These are phyloP conservation scores for Clarireedia sp. DNA, from an alignment of 2,329 filamentous ascomycete genomes.

Conservation along the genomic window DNA sequence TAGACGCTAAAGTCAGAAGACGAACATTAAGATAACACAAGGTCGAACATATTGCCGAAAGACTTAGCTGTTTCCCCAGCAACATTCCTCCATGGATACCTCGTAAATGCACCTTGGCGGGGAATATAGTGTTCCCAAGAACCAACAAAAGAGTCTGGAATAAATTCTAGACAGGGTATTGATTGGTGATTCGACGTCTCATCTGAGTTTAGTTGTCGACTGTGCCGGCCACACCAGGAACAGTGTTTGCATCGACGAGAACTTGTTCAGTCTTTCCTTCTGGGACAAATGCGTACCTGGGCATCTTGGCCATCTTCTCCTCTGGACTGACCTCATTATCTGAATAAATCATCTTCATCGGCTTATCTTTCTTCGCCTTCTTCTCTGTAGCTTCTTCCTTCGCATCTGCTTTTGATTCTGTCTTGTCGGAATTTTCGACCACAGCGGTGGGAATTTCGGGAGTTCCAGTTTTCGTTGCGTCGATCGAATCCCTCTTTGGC, in stretches of 20 bases:
- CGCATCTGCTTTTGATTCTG: constrained; percentile 27
- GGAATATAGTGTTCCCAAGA: neutral
- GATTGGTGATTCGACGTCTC: neutral
- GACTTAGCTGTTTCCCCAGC: constrained; percentile 24
- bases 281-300: constrained; percentile 64
- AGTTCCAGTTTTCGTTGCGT: constrained; percentile 29
- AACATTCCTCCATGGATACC: constrained; percentile 7
- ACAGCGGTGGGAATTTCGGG: neutral
- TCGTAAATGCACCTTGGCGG: neutral
- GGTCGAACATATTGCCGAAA: constrained; percentile 17
- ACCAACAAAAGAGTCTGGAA: neutral
- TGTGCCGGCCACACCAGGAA: constrained; percentile 21
- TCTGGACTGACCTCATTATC: constrained; percentile 76
- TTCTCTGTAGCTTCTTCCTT: constrained; percentile 46
- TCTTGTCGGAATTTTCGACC: constrained; percentile 24
- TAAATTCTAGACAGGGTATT: neutral
- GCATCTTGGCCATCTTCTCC: constrained; percentile 76
- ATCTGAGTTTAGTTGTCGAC: constrained; percentile 14
- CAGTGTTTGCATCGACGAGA: constrained; percentile 21
- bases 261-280: constrained; percentile 30
- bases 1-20: constrained; percentile 21
- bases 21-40: constrained; percentile 13
- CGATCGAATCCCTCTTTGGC: constrained; percentile 34
- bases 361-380: constrained; percentile 58
- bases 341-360: constrained; percentile 71